Base-by-base conservation (phyloP, 2,329 filamentous ascomycete species). In the Aspergillus sp. region DNA sequence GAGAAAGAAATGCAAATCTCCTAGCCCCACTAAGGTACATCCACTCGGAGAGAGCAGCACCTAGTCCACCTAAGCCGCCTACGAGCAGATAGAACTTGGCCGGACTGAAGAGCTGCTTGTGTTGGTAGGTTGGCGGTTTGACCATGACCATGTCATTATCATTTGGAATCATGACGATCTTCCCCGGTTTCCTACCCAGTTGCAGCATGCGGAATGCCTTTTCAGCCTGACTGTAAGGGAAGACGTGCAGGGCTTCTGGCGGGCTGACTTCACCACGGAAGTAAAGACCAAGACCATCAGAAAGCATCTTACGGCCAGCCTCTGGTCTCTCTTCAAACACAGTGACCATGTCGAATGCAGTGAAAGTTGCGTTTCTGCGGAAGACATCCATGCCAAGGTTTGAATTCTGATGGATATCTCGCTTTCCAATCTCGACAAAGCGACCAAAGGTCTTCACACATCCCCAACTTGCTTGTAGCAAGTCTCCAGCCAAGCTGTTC, bases 341-440 rank as follows among this genome's bases (percentile, higher is more conserved):
- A 7, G 24, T 6, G 4, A 16, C 19, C 16, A 54, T 22, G n/a
- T 54, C 52, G 16, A 54, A 54, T 0, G 52, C 49, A 17, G 45
- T 49, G 7, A 49, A 54, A 3, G 45, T 41, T 13, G 22, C 14
- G 11, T 46, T 22, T 11, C 38, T 36, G 2, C 4, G 5, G 17
- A 54, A 54, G 4, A 11, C 22, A 32, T 22, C 10, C 38, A 53
- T 49, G 14, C 48, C 48, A 30, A 49, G 17, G 4, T 9, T 4
- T 4, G 30, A 40, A 22, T 44, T 22, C 11, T 45, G 30, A 3
- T 17, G 48, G 33, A 53, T 49, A 26, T 54, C 49, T 7, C 40
- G 19, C 17, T 58, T 58, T 2, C 59, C 58, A 14, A 60, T 49
- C 11, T 57, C 51, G 2, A 58, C 36, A 11, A 58, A 56, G 7